Evolutionary conservation across 129 eudicot species (phyloP).

Genomic region (Heracleum sosnowskyi): DNA sequence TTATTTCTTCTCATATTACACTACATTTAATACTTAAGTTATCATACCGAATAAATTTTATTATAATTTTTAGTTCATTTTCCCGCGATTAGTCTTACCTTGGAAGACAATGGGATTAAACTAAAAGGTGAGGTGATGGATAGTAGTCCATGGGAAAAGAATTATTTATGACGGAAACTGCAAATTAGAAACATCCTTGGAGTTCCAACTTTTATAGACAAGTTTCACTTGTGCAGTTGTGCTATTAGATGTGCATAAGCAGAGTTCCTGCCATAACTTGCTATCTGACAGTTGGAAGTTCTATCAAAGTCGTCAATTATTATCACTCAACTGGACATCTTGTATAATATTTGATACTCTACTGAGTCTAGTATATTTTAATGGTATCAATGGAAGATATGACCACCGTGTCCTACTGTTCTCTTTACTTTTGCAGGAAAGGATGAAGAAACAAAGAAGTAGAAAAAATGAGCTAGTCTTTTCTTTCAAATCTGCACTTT

Average conservation of each 20-base stretch:
- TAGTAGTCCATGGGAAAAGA: not conserved
- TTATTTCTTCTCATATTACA: too few relatives aligned
- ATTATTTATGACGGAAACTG: not conserved
- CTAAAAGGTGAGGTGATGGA: not conserved
- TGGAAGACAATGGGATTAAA: not conserved
- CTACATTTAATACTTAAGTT: not conserved
- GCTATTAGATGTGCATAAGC: not conserved
- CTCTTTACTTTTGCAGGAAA: slow-evolving; percentile 32
- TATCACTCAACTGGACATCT: not conserved
- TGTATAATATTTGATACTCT: not conserved
- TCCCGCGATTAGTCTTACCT: not conserved
- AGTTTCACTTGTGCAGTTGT: not conserved
- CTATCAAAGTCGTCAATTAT: not conserved
- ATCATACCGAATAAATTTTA: not conserved
- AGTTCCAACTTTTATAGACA: not conserved
- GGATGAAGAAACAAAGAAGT: slow-evolving; percentile 42
- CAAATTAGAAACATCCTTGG: not conserved
- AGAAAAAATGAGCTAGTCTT: slow-evolving; percentile 36
- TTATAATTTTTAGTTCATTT: not conserved
- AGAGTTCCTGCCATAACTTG: not conserved
- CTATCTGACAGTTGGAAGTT: not conserved
- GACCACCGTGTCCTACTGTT: not conserved
- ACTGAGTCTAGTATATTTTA: not conserved
- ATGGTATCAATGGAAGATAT: not conserved
- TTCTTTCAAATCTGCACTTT: slow-evolving; percentile 47